A percentile compares a stretch with the other conserved stretches of the same genome.
Evolutionary conservation across 768 basidiomycete species (phyloP).

Genomic region (Leucocoprinus leucothites): DNA sequence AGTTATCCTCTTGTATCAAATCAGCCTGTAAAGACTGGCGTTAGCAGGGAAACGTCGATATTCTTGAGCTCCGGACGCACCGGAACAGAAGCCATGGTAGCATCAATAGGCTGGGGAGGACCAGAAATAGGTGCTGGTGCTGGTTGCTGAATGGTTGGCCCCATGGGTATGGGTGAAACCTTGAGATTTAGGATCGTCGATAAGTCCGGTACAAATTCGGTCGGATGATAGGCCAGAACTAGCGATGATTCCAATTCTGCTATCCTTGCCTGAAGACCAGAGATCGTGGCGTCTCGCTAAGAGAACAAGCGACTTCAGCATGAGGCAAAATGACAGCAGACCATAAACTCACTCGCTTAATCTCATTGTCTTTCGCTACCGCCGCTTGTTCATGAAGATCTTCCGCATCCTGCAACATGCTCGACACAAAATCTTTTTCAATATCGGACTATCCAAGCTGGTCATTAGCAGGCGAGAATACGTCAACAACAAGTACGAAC

Average conservation of each 20-base stretch:
- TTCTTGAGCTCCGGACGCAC: background rate
- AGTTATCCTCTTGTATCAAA: background rate
- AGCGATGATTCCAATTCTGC: slow-evolving; percentile 42
- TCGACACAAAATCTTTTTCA: slow-evolving; percentile 48
- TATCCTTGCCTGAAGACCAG: slow-evolving; percentile 41
- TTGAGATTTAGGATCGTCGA: slow-evolving; percentile 39
- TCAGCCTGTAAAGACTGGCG: background rate
- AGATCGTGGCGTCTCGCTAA: slow-evolving; percentile 48
- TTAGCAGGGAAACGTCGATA: background rate
- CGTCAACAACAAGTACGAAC: background rate
- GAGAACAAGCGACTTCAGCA: background rate
- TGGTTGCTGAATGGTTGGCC: slow-evolving; percentile 9
- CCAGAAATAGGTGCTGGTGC: background rate
- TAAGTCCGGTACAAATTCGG: slow-evolving; percentile 19
- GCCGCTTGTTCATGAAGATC: slow-evolving; percentile 50
- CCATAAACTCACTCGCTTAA: slow-evolving; percentile 41
- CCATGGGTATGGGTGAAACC: slow-evolving; percentile 36
- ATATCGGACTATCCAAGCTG: slow-evolving; percentile 34
- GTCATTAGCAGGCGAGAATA: background rate
- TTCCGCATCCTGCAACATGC: slow-evolving; percentile 41
- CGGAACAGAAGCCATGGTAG: background rate
- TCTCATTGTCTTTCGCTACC: slow-evolving; percentile 53
- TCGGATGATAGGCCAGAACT: slow-evolving; percentile 39
- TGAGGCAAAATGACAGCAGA: slow-evolving; percentile 8
- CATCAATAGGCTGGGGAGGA: background rate